A percentile compares a stretch with the other conserved stretches of the same genome.
phyloP scores from a whole-genome alignment of 805 yeast genomes.

The Candida broadrunensis region DNA sequence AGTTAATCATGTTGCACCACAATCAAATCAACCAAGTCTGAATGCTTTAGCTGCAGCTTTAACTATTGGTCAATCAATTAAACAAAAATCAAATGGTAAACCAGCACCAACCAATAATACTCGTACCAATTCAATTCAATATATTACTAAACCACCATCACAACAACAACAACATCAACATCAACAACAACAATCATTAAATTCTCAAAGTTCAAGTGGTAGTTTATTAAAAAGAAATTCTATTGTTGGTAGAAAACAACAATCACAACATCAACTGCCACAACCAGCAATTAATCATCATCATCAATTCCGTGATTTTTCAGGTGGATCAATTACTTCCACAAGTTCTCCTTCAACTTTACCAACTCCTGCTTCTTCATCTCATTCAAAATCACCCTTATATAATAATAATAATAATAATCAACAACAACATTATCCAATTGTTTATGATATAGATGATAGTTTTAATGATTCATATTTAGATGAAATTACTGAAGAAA shows the following conservation, averaged over 20 bases:
- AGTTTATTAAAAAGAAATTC: constrained; percentile 12
- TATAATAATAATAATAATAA: background rate
- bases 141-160: constrained; percentile 1
- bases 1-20: constrained; percentile 34
- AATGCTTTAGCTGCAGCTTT: constrained; percentile 45
- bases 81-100: constrained; percentile 4
- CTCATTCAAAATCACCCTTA: constrained; percentile 2
- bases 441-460: constrained; percentile 24
- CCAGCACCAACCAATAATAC: constrained; percentile 1
- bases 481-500: constrained; percentile 29
- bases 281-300: background rate
- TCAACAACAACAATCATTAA: constrained; percentile 1
- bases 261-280: constrained; percentile 2
- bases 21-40: constrained; percentile 31
- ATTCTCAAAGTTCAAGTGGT: constrained; percentile 1
- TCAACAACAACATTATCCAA: constrained; percentile 1
- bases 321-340: constrained; percentile 6
- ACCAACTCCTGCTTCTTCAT: constrained; percentile 7
- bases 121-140: constrained; percentile 2
- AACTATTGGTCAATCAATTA: constrained; percentile 33
- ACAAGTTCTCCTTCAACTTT: constrained; percentile 2
- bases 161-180: background rate
- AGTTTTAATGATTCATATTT: constrained; percentile 28
- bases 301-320: constrained; percentile 8
- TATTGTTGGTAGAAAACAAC: constrained; percentile 3